Evolutionary conservation across 2,329 filamentous ascomycete genomes (phyloP), one percentile per base, ranked within the genome.

Genomic region (Penicillium paneum): DNA sequence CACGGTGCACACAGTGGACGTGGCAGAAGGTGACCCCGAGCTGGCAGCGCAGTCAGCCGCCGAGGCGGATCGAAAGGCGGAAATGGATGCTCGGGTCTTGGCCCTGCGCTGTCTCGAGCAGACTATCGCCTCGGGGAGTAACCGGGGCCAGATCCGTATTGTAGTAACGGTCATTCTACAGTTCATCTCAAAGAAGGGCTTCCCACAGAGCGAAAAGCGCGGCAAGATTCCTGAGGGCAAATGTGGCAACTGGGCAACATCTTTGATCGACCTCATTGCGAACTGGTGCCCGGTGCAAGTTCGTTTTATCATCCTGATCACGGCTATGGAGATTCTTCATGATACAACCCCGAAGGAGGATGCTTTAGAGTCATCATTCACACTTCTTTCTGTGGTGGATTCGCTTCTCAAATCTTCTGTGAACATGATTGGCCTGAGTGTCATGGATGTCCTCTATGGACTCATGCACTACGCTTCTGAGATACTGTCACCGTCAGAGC

Each of bases 281-380:
- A 84, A 85, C 55, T 97, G 92, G 91, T 88, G 91, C 0, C 91
- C 94, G 0, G 92, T 97, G 1, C 93, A 97, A 71, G 91, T 96
- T 67, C 88, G 94, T 50, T 97, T 96, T 75, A 85, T 93, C 36
- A 94, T 97, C 53, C 79, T 97, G 43, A 83, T 96, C 42, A 88
- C 89, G 1, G 82, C 88, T 3, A 85, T 95, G 76, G 92, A 97
- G 63, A 83, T 83, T 3, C 76, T 97, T 47, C 78, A 89, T 4
- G 81, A 83, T 53, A 85, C 83, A 41, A 84, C 86, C 0, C 79
- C 92, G 34, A 81, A 81, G 6, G 89, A 92, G 65, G 84, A 87
- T 10, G 85, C 85, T 39, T 73, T 97, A 32, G 81, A 84, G 41
- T 85, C 89, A 52, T 89, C 96, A 65, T 78, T 91, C 50, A 83